Evolutionary conservation across 495 filamentous ascomycete genomes (phyloP), one percentile per base, ranked within the genome.

Genomic region (Aspergillus taichungensis): DNA sequence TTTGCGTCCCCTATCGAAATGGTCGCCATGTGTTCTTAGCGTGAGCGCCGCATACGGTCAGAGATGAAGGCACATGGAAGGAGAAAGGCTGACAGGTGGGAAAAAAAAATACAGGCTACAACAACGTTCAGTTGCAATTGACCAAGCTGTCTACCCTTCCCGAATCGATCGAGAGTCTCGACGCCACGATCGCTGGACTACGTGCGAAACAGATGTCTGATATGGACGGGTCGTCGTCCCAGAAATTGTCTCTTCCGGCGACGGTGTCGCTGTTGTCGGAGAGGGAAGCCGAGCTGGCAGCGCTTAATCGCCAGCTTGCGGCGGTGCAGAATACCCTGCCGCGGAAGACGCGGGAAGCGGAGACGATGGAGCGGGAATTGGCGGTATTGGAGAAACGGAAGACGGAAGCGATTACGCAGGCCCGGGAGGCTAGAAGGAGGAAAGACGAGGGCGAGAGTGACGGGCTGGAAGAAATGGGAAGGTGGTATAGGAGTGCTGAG

Each of bases 401-500:
- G 64, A 67, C 75, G 34, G 82, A 80, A 31, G 79, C 77, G 38
- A 74, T 79, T 42, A 64, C 73, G 35, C 82, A 85, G 38, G 91
- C 88, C 12, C 77, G 72, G 45, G 90, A 98, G 59, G 90, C 89
- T 5, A 76, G 79, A 55, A 73, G 84, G 53, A 82, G 85, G 62
- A 87, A 83, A 62, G 83, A 87, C 55, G 73, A 80, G 30, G 80
- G 82, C 0, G 76, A 83, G 28, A 83, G 78, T 42, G 87, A 92
- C 60, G 87, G 91, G 43, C 60, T 94, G 14, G 87, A 94, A 57
- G 83, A 87, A 62, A 77, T 78, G 62, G 89, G 86, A 11, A 68
- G 87, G 54, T 95, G 89, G 89, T 83, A 84, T 56, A 77, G 78
- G 48, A 81, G 82, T 28, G 77, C 81, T 1, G 86, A 90, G 61